Base-by-base conservation (phyloP, 148 eudicot genomes). In the Rhododendron henanense region DNA sequence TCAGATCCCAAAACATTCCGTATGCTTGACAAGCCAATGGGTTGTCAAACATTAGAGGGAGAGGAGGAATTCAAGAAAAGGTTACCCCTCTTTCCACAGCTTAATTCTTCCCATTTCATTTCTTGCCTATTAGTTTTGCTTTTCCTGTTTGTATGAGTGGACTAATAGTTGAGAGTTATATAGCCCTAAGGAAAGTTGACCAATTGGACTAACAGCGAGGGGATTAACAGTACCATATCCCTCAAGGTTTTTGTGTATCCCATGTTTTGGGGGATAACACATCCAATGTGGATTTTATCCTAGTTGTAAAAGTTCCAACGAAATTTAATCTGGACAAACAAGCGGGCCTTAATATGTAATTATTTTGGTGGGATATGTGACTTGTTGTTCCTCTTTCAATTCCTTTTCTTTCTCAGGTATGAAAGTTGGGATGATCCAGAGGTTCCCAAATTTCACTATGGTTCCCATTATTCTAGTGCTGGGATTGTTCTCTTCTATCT, bases 341-440 rank as follows among this genome's bases (percentile, higher is more conserved):
- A 69, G 16, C 31, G 0, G 18, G 16, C 6, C 28, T 67, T 78
- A 37, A 31, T 31, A 15, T 86, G 35, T 47, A 16, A 65, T 37
- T 41, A 55, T 78, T 18, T 84, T 10, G 19, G 47, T 28, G 82
- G 10, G 48, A 35, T 78, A 10, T 67, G 25, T 78, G 63, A 63
- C 51, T n/a, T 18, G 2, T 33, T 50, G 1, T 37, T 4, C 28
- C 0, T 82, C 76, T 81, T 9, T 35, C 84, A 57, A 53, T 81
- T 57, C 44, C 83, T 77, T 51, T 84, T 31, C 23, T 85, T 59
- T 61, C 28, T 47, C 90, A 97, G 99, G 90, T 94, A 92, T 88
- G 99, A 97, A 85, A 97, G 96, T 91, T 97, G 99, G 99, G 99
- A 97, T 91, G 99, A 97, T 93, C 99, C 99, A 6, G 99, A 97